Base-by-base conservation (phyloP, 164 flowering plant genomes). In the Vitis riparia region DNA sequence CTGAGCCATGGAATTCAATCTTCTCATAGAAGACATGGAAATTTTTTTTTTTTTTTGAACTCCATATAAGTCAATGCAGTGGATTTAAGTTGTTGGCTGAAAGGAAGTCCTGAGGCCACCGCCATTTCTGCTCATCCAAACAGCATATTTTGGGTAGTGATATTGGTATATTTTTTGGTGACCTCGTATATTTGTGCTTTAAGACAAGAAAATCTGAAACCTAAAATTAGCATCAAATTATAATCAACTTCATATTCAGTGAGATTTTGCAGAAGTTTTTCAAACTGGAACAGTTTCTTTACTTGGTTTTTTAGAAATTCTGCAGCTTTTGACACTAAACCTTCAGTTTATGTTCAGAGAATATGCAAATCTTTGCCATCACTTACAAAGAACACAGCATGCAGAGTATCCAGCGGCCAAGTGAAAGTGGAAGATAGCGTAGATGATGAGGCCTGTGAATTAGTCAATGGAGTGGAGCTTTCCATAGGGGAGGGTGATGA, bases 371-470 rank as follows among this genome's bases (percentile, higher is more conserved):
- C 65, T 51, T 71, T 70, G 19, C 67, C 64, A 59, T 59, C 56
- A 32, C 55, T 29, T 60, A 9, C 13, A 17, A 79, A 68, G 73
- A 67, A 69, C 58, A 29, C 55, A n/a, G 75, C 65, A 30, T 59
- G 66, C 52, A 82, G 63, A 68, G 69, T 83, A 11, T 67, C 27
- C 11, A 78, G 83, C 68, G 78, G 81, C 77, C 81, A 85, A 64
- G 67, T 84, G 64, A 71, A 85, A 64, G 69, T 82, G 64, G 91
- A 87, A 73, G 78, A 80, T 53, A 83, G 37, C 47, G 1, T 69
- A 68, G 76, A 83, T 72, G 93, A 89, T 58, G 97, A 94, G 63
- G 78, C 91, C 16, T 94, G 98, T 75, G 98, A 94, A 68, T 78
- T 94, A 50, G 97, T 91, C 51, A 89, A 73, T 71, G 97, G 97